Conservation (phyloP, 805 yeast genomes). For the Millerozyma miso region DNA sequence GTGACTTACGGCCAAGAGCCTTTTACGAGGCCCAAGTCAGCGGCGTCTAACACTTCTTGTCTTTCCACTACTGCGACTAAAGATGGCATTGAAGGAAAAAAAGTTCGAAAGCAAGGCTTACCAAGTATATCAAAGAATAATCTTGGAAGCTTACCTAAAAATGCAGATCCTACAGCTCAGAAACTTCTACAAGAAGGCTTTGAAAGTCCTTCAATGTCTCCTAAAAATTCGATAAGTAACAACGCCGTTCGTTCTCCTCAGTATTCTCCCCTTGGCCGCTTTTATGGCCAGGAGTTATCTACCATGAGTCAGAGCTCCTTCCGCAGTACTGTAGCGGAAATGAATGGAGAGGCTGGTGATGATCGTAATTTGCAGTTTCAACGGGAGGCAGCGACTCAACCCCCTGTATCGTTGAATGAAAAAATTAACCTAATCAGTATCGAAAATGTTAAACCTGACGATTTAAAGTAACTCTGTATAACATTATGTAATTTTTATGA, state of each 20-base stretch:
- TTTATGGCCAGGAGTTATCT: neutral
- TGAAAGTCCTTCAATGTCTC: neutral
- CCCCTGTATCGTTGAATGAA: slow-evolving; percentile 43
- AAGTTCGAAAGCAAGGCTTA: slow-evolving; percentile 43
- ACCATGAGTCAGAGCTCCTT: slow-evolving; percentile 15
- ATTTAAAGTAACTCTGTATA: neutral
- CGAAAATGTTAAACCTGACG: slow-evolving; percentile 10
- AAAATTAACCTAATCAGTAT: slow-evolving; percentile 39
- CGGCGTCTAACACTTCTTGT: slow-evolving; percentile 61
- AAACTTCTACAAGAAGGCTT: neutral
- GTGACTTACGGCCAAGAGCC: slow-evolving; percentile 13
- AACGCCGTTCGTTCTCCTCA: neutral
- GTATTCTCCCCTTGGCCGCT: neutral
- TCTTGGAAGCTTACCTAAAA: slow-evolving; percentile 10
- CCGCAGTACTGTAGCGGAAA: slow-evolving; percentile 25
- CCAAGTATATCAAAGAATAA: slow-evolving; percentile 31
- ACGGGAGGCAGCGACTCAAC: slow-evolving; percentile 14
- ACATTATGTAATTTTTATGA: too few relatives aligned
- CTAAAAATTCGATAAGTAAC: neutral
- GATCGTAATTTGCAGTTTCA: slow-evolving; percentile 11
- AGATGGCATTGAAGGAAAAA: slow-evolving; percentile 67
- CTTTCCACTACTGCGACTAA: slow-evolving; percentile 72
- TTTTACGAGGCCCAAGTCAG: slow-evolving; percentile 53
- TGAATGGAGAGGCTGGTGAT: slow-evolving; percentile 23
- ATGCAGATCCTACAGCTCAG: neutral